These are phyloP conservation scores for Pseudoperonospora humuli DNA, from an alignment of 352 stramenopile species.

Conservation along the genomic window DNA sequence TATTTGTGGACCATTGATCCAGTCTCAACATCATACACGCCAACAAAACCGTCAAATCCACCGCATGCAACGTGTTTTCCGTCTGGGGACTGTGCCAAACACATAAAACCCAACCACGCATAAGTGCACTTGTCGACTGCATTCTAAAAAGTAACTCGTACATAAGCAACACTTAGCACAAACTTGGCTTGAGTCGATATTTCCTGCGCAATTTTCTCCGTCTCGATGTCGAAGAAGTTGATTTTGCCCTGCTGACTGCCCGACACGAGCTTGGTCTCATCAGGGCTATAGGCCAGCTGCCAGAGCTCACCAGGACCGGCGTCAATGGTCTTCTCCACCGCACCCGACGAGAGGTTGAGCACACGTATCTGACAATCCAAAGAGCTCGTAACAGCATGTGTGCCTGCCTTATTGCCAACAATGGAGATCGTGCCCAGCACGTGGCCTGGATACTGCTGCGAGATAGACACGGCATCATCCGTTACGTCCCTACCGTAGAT, in stretches of 20 bases:
- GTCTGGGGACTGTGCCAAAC: constrained; percentile 48
- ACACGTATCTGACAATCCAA: constrained; percentile 80
- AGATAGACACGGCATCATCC: constrained; percentile 60
- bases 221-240: constrained; percentile 79
- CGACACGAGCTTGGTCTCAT: constrained; percentile 74
- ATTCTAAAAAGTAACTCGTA: constrained; percentile 18
- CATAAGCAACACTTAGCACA: constrained; percentile 67
- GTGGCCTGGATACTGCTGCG: constrained; percentile 78
- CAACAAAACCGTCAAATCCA: constrained; percentile 75
- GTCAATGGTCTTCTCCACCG: constrained; percentile 80
- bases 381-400: constrained; percentile 69
- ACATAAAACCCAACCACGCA: constrained; percentile 1
- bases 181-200: constrained; percentile 69
- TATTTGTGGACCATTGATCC: constrained; percentile 79
- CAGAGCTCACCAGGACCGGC: constrained; percentile 82
- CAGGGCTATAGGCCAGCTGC: constrained; percentile 78
- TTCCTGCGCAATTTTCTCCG: constrained; percentile 70
- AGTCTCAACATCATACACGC: constrained; percentile 80
- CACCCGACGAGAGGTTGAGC: constrained; percentile 61
- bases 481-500: constrained; percentile 43
- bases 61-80: constrained; percentile 79
- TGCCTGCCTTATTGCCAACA: constrained; percentile 71
- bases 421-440: constrained; percentile 83
- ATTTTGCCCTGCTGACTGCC: constrained; percentile 83
- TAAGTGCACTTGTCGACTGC: not conserved